A percentile compares a stretch with the other conserved stretches of the same genome.
Evolutionary conservation across 805 yeast species (phyloP).

Genomic region (Ogataea philodendri): DNA sequence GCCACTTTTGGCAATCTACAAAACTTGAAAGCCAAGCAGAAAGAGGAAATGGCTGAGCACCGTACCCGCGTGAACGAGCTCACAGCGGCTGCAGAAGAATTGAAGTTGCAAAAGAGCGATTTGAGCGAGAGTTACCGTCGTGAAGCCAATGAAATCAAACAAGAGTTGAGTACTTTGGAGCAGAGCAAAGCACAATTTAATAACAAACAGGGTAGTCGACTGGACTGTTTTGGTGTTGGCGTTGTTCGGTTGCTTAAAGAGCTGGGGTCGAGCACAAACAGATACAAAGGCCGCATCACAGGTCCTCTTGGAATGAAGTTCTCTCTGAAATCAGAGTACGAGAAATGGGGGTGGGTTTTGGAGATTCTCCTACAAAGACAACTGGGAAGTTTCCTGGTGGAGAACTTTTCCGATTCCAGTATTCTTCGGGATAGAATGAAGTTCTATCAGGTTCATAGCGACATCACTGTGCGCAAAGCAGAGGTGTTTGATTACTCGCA

Average conservation of each 20-base stretch:
- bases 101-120: slow-evolving; percentile 16
- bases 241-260: slow-evolving; percentile 42
- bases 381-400: slow-evolving; percentile 65
- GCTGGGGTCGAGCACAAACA: slow-evolving; percentile 34
- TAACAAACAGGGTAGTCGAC: slow-evolving; percentile 32
- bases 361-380: slow-evolving; percentile 52
- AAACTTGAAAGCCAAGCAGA: slow-evolving; percentile 18
- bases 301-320: slow-evolving; percentile 80
- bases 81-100: slow-evolving; percentile 8
- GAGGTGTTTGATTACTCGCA: slow-evolving; percentile 55
- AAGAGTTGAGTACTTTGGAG: slow-evolving; percentile 26
- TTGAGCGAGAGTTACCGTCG: slow-evolving; percentile 10
- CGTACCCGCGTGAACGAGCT: slow-evolving; percentile 17
- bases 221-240: slow-evolving; percentile 49
- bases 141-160: slow-evolving; percentile 15
- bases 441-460: slow-evolving; percentile 33
- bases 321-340: slow-evolving; percentile 51
- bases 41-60: slow-evolving; percentile 15
- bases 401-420: slow-evolving; percentile 56
- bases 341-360: slow-evolving; percentile 57
- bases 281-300: slow-evolving; percentile 53
- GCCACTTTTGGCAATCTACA: slow-evolving; percentile 40
- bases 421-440: slow-evolving; percentile 38
- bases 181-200: slow-evolving; percentile 26
- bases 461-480: slow-evolving; percentile 49